A percentile compares a stretch with the other conserved stretches of the same genome.
Evolutionary conservation across 2,329 filamentous ascomycete genomes (phyloP).

Genomic region (Cladosporium sp.): DNA sequence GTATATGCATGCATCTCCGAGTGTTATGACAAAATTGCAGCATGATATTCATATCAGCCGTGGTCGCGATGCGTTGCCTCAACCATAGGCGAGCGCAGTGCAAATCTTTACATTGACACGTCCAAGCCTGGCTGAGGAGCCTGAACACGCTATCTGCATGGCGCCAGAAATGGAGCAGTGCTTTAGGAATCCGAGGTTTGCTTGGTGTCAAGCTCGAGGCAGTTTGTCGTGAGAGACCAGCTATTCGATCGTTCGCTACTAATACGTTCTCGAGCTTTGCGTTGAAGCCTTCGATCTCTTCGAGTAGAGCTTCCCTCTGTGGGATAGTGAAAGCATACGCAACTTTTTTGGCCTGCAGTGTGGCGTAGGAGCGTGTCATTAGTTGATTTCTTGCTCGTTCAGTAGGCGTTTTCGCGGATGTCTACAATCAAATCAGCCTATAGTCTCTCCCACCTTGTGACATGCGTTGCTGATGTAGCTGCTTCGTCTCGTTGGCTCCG

Average conservation of each 20-base stretch:
- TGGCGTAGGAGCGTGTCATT: conserved; percentile 11
- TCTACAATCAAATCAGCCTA: background rate
- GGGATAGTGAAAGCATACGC: conserved; percentile 13
- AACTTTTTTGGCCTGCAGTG: conserved; percentile 15
- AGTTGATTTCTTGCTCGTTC: conserved; percentile 1
- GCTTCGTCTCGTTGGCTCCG: no score
- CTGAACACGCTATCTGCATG: conserved; percentile 21
- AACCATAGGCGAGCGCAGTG: conserved; percentile 19
- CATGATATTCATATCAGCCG: conserved; percentile 9
- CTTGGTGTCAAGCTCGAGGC: background rate
- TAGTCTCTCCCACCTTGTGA: no score
- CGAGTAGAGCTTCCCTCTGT: conserved; percentile 11
- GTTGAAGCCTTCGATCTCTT: conserved; percentile 14
- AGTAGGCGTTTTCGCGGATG: background rate
- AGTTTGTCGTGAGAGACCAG: conserved; percentile 7
- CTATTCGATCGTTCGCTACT: conserved; percentile 13
- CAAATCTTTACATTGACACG: conserved; percentile 15
- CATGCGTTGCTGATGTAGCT: no score
- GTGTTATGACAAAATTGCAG: conserved; percentile 12
- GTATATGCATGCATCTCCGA: conserved; percentile 1
- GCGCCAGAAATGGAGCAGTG: conserved; percentile 17
- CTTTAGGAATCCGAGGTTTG: conserved; percentile 10
- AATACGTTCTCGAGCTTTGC: conserved; percentile 11
- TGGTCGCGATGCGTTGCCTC: conserved; percentile 12
- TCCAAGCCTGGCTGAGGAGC: conserved; percentile 18